phyloP scores from a whole-genome alignment of 345 rosid species.

The Eucalyptus polyanthemos region DNA sequence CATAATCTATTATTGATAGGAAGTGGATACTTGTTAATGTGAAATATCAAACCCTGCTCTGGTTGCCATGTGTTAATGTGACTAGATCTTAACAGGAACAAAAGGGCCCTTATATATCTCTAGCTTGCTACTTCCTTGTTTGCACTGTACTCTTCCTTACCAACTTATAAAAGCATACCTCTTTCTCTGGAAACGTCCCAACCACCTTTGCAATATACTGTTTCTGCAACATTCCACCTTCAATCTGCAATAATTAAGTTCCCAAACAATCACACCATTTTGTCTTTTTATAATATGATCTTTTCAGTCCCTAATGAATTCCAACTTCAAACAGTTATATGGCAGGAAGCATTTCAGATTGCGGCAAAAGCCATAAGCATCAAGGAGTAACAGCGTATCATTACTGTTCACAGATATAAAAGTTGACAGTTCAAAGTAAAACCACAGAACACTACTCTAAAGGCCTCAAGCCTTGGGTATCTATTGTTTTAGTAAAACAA shows the following conservation, averaged over 20 bases:
- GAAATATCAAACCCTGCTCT: not conserved
- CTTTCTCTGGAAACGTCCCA: constrained; percentile 72
- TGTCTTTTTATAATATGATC: not conserved
- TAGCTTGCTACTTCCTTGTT: not conserved
- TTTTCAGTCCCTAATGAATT: not conserved
- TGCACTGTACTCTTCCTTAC: not conserved
- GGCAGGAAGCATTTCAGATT: not conserved
- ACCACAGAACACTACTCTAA: too few relatives aligned
- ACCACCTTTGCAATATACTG: constrained; percentile 67
- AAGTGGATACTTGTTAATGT: not conserved
- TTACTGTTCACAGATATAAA: too few relatives aligned
- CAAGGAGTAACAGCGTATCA: too few relatives aligned
- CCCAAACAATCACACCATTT: not conserved
- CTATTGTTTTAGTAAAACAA: not conserved
- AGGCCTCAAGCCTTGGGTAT: too few relatives aligned
- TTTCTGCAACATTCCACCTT: constrained; percentile 66
- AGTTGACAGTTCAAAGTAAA: too few relatives aligned
- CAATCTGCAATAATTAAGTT: constrained; percentile 42
- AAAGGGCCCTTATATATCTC: not conserved
- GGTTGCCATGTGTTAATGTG: not conserved
- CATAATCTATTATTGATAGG: not conserved
- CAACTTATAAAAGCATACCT: constrained; percentile 25
- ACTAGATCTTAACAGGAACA: not conserved
- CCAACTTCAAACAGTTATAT: not conserved
- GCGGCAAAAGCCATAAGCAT: not conserved